Evolutionary conservation across 1,284 basidiomycete genomes (phyloP), one percentile per base, ranked within the genome.

Genomic region (Crucibulum cyathiforme): DNA sequence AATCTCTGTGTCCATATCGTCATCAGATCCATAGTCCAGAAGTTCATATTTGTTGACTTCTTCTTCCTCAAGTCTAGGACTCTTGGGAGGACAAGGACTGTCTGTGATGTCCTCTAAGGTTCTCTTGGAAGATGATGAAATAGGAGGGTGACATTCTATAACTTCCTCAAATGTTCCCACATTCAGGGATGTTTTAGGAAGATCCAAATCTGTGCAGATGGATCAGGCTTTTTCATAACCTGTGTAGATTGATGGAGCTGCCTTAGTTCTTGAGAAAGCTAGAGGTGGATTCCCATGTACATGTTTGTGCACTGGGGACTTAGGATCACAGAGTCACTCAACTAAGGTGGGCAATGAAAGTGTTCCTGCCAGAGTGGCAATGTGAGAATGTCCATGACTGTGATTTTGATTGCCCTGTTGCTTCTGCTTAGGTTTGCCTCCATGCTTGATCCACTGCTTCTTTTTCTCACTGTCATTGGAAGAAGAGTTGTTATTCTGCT

Each of bases 391-490:
- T 17, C 41, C 12, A 15, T 39, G 15, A 17, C 37, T 10, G 17
- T 49, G 3, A 12, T 55, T 49, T 7, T 56, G 46, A 2, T 47
- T 47, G 9, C 19, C 54, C 38, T 57, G 34, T 39, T 56, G 17
- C 49, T 57, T 53, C 15, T 49, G 48, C 10, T n/a, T n/a, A 7
- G 37, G 12, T 46, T 50, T 57, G 15, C 58, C 47, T 7, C 55
- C 35, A 15, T 15, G 36, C 41, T 36, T 50, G 4, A 5, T 31
- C 31, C 5, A 5, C 31, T 31, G 31, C 5, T 57, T 53, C 48
- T 56, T 43, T 49, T 60, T 57, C 15, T 60, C 43, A n/a, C 17
- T 34, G 2, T 39, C 43, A 35, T 31, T 19, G 9, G 35, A 34
- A 43, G 47, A 37, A 48, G 47, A 50, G 36, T 24, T 12, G 34